A percentile compares a stretch with the other conserved stretches of the same genome.
These are phyloP conservation scores for Rubus parviflorus DNA, from an alignment of 306 rosid genomes.

Conservation along the genomic window DNA sequence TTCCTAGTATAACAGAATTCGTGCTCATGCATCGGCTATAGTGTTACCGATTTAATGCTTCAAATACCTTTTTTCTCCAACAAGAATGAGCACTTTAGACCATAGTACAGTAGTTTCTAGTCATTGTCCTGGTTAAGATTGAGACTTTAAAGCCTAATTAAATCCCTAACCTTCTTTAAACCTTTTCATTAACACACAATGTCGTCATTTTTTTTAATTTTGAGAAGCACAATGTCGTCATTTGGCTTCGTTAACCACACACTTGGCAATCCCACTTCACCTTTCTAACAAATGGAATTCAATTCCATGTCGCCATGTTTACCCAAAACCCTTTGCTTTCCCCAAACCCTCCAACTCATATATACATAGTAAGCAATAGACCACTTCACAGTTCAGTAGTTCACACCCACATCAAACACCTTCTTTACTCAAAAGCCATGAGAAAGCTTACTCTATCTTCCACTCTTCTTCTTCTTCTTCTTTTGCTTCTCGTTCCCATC, in stretches of 20 bases:
- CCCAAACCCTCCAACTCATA: conserved; percentile 10
- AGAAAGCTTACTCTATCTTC: conserved; percentile 1
- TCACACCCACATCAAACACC: conserved; percentile 6
- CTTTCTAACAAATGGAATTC: background rate
- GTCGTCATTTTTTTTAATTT: conserved; percentile 29
- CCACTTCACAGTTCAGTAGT: conserved; percentile 6
- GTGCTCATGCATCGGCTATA: background rate
- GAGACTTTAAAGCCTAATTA: background rate
- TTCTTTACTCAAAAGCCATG: conserved; percentile 10
- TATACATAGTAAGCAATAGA: background rate
- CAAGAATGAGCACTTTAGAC: background rate
- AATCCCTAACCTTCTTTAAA: conserved; percentile 9
- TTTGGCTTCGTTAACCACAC: conserved; percentile 12
- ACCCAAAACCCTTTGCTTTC: conserved; percentile 1
- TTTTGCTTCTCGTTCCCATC: conserved; percentile 26
- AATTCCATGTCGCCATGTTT: conserved; percentile 24
- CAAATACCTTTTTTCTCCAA: background rate
- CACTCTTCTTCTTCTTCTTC: conserved; percentile 21
- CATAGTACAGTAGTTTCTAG: background rate
- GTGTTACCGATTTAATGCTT: background rate
- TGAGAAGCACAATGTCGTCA: conserved; percentile 26
- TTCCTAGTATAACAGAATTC: background rate
- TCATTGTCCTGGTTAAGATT: background rate
- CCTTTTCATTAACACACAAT: conserved; percentile 5
- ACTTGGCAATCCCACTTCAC: background rate